Base-by-base conservation (phyloP, 139 green algal genomes). In the Chlamydomonas incerta region DNA sequence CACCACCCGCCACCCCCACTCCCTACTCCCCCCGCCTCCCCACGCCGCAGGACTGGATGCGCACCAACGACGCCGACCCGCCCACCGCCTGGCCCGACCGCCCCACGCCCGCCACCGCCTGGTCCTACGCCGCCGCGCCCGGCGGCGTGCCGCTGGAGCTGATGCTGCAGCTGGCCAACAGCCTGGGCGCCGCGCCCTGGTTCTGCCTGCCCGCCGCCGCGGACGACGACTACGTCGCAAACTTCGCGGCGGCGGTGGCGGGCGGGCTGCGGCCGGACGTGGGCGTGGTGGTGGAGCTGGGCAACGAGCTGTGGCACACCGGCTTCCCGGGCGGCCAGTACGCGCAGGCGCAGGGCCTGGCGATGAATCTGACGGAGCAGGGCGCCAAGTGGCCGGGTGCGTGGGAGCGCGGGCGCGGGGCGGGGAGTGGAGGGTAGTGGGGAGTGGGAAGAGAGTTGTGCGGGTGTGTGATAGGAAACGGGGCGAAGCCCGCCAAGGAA, bases 281-380 rank as follows among this genome's bases (percentile, higher is more conserved):
- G 47, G 52, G 52, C 50, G 72, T 83, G 72, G 80, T 84, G 55
- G 79, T 90, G 31, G 86, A 90, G 63, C 87, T 82, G 60, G 35
- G 58, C 72, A 90, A 90, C 35, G 86, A 90, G 72, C 33, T 90
- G 37, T 90, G 86, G 86, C 80, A 87, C 65, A 90, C 86, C 14
- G 86, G 84, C 57, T 88, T 88, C 58, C 63, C 84, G 34, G 86
- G 86, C 3, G 86, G 86, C 15, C 72, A 82, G 50, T 90, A 84
- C 58, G 86, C 86, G 28, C 71, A 90, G 72, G 2, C 18, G 6
- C 52, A 80, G 72, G 86, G 86, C 15, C 46, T 87, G 60, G 18
- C 33, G 10, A 67, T 87, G n/a, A 73, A 80, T 47, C 57, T 81
- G 29, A 80, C 72, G 3, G 72, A 87, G 86, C 68, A 87, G 46